Evolutionary conservation across 1,139 yeast genomes (phyloP).

Genomic region (Sugiyamaella pinicola): DNA sequence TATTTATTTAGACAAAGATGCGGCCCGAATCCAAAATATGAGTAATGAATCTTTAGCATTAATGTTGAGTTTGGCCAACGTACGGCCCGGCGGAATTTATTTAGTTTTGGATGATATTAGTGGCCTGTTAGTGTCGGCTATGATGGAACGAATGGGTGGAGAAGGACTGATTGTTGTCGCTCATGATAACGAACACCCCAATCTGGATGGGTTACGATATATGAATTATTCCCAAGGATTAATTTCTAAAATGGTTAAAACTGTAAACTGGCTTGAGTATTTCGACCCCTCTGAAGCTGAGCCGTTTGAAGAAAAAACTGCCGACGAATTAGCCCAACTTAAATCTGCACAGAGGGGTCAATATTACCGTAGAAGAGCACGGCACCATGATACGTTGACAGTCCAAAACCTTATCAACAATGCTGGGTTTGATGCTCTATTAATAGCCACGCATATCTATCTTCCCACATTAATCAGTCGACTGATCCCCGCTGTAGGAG

Average conservation of each 20-base stretch:
- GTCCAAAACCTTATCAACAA: constrained; percentile 56
- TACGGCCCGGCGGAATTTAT: constrained; percentile 87
- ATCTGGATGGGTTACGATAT: constrained; percentile 67
- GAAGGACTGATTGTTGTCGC: constrained; percentile 73
- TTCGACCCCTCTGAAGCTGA: constrained; percentile 71
- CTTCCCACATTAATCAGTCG: constrained; percentile 65
- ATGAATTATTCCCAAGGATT: constrained; percentile 58
- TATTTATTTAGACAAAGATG: constrained; percentile 73
- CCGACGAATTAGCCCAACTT: constrained; percentile 56
- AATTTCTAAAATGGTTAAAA: constrained; percentile 59
- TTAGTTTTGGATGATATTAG: constrained; percentile 89
- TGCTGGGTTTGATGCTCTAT: constrained; percentile 73
- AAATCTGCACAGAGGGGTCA: constrained; percentile 65
- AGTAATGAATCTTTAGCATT: constrained; percentile 82
- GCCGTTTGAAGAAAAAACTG: constrained; percentile 49
- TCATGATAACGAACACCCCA: constrained; percentile 94
- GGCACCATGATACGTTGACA: constrained; percentile 50
- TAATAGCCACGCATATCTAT: constrained; percentile 72
- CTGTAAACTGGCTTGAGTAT: constrained; percentile 77
- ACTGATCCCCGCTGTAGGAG: constrained; percentile 69
- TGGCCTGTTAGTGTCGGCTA: constrained; percentile 77
- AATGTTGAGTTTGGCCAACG: constrained; percentile 73
- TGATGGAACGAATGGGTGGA: constrained; percentile 89
- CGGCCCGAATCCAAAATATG: constrained; percentile 71
- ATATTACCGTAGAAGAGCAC: constrained; percentile 63